Evolutionary conservation across 1,139 yeast species (phyloP).

Genomic region (Spathaspora sp.): DNA sequence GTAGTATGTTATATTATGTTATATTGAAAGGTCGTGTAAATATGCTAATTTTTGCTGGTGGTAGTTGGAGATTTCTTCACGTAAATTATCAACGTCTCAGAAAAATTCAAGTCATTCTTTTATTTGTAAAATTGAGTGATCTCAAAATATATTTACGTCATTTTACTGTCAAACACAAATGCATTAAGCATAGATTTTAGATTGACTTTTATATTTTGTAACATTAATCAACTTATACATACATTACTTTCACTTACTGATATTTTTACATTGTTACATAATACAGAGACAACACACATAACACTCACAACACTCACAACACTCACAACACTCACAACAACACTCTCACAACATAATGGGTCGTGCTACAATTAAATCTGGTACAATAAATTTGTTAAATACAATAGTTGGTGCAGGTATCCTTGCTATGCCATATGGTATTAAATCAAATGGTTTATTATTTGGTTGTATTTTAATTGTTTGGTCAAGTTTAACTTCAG

Average conservation of each 20-base stretch:
- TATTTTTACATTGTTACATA: too few species aligned
- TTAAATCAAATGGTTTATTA: slow-evolving; percentile 50
- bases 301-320: background rate
- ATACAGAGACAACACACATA: background rate
- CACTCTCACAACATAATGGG: slow-evolving; percentile 16
- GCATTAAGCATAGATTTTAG: too few species aligned
- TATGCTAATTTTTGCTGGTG: too few species aligned
- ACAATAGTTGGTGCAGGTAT: slow-evolving; percentile 60
- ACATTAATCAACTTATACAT: background rate
- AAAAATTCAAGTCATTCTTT: background rate
- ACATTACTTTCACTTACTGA: too few species aligned
- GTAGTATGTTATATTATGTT: too few species aligned
- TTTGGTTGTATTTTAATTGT: slow-evolving; percentile 46
- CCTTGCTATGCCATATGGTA: slow-evolving; percentile 57
- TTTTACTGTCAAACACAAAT: background rate
- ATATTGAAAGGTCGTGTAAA: background rate
- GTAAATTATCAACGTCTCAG: too few species aligned
- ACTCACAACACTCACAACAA: background rate
- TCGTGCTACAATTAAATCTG: slow-evolving; percentile 47
- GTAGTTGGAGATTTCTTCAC: too few species aligned
- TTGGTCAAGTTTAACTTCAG: slow-evolving; percentile 50
- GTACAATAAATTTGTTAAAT: slow-evolving; percentile 51
- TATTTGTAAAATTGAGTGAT: slow-evolving; percentile 1
- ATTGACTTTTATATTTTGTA: too few species aligned
- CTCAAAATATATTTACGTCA: background rate